Conservation (phyloP, 306 rosid species). For the Abrus precatorius region DNA sequence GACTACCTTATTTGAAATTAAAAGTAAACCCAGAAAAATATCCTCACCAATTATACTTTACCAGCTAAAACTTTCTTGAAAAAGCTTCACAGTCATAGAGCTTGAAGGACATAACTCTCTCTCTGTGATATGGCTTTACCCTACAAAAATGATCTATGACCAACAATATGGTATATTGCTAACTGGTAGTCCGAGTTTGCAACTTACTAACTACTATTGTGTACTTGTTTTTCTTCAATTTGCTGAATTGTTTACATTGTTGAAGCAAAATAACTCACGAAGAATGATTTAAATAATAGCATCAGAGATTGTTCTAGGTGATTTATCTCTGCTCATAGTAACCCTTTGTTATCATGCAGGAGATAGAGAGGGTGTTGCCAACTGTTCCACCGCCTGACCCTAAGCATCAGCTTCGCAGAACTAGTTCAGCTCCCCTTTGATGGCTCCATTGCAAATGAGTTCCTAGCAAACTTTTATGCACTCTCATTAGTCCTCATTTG, state of each 20-base stretch:
- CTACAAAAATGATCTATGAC: constrained; percentile 6
- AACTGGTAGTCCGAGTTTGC: constrained; percentile 20
- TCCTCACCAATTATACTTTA: not conserved
- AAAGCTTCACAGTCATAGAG: constrained; percentile 21
- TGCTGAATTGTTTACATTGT: constrained; percentile 19
- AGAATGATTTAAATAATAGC: not conserved
- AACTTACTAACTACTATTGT: not conserved
- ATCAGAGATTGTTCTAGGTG: constrained; percentile 6
- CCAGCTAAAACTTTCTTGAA: constrained; percentile 29
- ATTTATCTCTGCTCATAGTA: constrained; percentile 30
- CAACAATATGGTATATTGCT: constrained; percentile 1
- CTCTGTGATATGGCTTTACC: constrained; percentile 35
- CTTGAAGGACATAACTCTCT: constrained; percentile 17
- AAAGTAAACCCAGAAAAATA: constrained; percentile 10
- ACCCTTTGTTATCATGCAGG: constrained; percentile 51
- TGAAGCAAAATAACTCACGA: not conserved
- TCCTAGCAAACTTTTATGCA: constrained; percentile 11
- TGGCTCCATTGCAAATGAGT: constrained; percentile 35
- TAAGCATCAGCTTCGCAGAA: constrained; percentile 63
- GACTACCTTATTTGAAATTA: constrained; percentile 5
- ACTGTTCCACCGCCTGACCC: constrained; percentile 56
- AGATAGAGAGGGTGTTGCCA: constrained; percentile 55
- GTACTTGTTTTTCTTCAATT: constrained; percentile 25
- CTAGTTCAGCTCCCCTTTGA: constrained; percentile 62
- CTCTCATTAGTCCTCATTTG: constrained; percentile 35